These are phyloP conservation scores for Artomyces pyxidatus DNA, from an alignment of 768 basidiomycete genomes.

Conservation along the genomic window DNA sequence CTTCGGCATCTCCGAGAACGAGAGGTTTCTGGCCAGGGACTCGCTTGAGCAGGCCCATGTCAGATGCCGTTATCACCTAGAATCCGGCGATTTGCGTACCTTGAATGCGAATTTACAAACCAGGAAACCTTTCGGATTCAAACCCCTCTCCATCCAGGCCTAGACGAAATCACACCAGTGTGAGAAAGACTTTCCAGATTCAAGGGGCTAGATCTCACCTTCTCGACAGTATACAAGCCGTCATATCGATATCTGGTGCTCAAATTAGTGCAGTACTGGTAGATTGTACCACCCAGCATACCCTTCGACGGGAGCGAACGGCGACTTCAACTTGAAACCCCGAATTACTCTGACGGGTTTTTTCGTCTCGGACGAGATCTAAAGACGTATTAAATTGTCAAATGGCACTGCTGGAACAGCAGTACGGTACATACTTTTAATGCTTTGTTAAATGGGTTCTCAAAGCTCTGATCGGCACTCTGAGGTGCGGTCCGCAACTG, in stretches of 20 bases:
- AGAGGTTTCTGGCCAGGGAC: slow-evolving; percentile 48
- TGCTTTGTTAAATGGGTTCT: slow-evolving; percentile 61
- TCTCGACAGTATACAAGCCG: slow-evolving; percentile 75
- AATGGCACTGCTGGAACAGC: not conserved
- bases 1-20: slow-evolving; percentile 24
- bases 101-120: slow-evolving; percentile 87
- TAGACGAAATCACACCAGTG: slow-evolving; percentile 20
- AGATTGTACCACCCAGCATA: slow-evolving; percentile 22
- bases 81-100: slow-evolving; percentile 30
- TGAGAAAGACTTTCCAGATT: too few species aligned
- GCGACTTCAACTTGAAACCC: slow-evolving; percentile 67
- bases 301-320: slow-evolving; percentile 78
- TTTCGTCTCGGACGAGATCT: slow-evolving; percentile 73
- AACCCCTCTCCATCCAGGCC: slow-evolving; percentile 71
- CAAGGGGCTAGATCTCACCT: slow-evolving; percentile 30
- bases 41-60: slow-evolving; percentile 32
- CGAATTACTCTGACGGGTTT: slow-evolving; percentile 84
- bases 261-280: not conserved
- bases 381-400: not conserved
- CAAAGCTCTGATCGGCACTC: slow-evolving; percentile 76
- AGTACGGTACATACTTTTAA: slow-evolving; percentile 37
- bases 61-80: not conserved
- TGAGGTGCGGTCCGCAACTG: slow-evolving; percentile 88
- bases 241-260: slow-evolving; percentile 75
- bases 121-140: slow-evolving; percentile 57